These are phyloP conservation scores for Metschnikowia aberdeeniae DNA, from an alignment of 805 yeast species.

Conservation along the genomic window DNA sequence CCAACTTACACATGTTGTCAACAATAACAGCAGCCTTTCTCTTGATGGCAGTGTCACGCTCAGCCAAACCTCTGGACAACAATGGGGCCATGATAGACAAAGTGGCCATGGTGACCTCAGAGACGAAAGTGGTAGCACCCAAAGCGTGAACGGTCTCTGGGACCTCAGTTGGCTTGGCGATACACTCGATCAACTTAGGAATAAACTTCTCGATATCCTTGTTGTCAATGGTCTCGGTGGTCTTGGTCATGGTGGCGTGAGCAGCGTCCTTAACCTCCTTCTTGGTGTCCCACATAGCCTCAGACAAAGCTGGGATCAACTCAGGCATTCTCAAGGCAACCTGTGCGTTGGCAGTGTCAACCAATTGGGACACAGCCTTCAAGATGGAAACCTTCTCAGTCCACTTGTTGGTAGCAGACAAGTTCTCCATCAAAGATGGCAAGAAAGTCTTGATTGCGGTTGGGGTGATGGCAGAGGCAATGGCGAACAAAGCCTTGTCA, in stretches of 20 bases:
- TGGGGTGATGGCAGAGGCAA: slow-evolving; percentile 84
- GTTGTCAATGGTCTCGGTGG: slow-evolving; percentile 97
- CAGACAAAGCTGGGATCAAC: slow-evolving; percentile 96
- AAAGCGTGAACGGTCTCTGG: slow-evolving; percentile 98
- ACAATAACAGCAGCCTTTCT: slow-evolving; percentile 99
- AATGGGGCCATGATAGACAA: slow-evolving; percentile 99
- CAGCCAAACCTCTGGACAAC: slow-evolving; percentile 98
- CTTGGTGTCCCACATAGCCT: slow-evolving; percentile 99
- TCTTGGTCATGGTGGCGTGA: slow-evolving; percentile 88
- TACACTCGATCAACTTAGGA: slow-evolving; percentile 95
- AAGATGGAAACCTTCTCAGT: slow-evolving; percentile 93
- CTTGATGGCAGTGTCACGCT: slow-evolving; percentile 99
- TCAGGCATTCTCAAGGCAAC: slow-evolving; percentile 99
- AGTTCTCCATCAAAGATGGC: slow-evolving; percentile 70
- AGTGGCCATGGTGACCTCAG: slow-evolving; percentile 99
- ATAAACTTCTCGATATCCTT: slow-evolving; percentile 99
- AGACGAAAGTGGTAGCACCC: slow-evolving; percentile 99
- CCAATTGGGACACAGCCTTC: slow-evolving; percentile 79
- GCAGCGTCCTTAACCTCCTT: slow-evolving; percentile 97
- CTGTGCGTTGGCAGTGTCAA: slow-evolving; percentile 92
- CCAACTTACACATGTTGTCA: slow-evolving; percentile 99
- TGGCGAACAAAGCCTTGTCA: slow-evolving; percentile 66
- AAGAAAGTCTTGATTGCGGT: slow-evolving; percentile 85
- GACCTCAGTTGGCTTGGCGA: slow-evolving; percentile 93
- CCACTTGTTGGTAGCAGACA: slow-evolving; percentile 85